These are phyloP conservation scores for Pyropia haitanensis DNA, from an alignment of 23 red algal species.

Conservation along the genomic window DNA sequence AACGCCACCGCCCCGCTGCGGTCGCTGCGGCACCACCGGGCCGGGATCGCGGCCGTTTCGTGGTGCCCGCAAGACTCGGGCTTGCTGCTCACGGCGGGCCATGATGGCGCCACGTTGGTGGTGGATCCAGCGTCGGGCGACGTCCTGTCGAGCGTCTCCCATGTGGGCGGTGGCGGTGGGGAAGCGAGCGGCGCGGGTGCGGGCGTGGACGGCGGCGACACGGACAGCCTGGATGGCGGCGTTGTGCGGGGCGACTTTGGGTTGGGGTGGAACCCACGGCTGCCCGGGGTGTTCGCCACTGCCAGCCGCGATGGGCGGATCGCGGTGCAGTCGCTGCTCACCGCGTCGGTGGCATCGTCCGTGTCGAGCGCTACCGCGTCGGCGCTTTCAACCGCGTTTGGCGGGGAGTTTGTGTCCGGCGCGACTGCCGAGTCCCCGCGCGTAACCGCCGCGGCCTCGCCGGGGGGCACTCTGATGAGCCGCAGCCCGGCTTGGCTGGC, in stretches of 20 bases:
- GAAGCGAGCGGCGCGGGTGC: slow-evolving; percentile 28
- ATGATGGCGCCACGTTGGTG: slow-evolving; percentile 58
- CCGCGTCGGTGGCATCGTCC: slow-evolving; percentile 29
- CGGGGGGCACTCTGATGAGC: slow-evolving; percentile 16
- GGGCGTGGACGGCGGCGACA: too few species aligned
- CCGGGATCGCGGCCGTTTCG: slow-evolving; percentile 46
- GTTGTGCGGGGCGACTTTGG: slow-evolving; percentile 71
- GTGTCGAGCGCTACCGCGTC: slow-evolving; percentile 45
- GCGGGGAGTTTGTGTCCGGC: slow-evolving; percentile 38
- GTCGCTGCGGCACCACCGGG: slow-evolving; percentile 34
- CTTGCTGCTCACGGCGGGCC: slow-evolving; percentile 53
- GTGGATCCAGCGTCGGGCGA: slow-evolving; percentile 51
- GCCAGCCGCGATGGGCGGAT: slow-evolving; percentile 44
- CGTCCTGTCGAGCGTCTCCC: slow-evolving; percentile 18
- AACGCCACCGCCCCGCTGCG: slow-evolving; percentile 53
- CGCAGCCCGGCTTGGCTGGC: slow-evolving; percentile 57
- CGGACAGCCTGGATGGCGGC: too few species aligned
- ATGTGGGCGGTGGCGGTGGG: too few species aligned
- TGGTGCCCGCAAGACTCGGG: slow-evolving; percentile 88
- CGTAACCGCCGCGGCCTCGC: slow-evolving; percentile 11
- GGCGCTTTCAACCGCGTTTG: slow-evolving; percentile 55
- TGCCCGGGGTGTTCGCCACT: slow-evolving; percentile 58
- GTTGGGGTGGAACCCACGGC: slow-evolving; percentile 55
- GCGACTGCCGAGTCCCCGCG: slow-evolving; percentile 26
- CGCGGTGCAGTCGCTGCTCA: slow-evolving; percentile 55